Conservation (phyloP, 106 monocot species). For the Hemerocallis citrina region DNA sequence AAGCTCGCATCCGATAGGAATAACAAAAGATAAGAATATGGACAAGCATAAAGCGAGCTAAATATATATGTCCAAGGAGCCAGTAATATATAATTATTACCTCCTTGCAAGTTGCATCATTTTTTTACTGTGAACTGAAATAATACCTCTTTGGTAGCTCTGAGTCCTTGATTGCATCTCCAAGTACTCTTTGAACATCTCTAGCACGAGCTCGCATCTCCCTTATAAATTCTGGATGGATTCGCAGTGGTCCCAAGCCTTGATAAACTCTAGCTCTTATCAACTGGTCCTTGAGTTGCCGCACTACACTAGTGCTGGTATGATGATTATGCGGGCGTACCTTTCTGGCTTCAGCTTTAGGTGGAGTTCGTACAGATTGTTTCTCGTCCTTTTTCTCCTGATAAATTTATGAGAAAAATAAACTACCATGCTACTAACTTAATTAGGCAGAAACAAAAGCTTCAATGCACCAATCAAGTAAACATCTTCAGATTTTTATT, state of each 20-base stretch:
- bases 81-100: too few relatives aligned
- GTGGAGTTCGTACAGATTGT: slow-evolving; percentile 2
- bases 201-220: slow-evolving; percentile 61
- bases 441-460: too few relatives aligned
- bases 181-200: slow-evolving; percentile 67
- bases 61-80: too few relatives aligned
- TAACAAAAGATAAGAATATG: too few relatives aligned
- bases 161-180: slow-evolving; percentile 73
- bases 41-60: too few relatives aligned
- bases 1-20: background rate
- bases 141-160: slow-evolving; percentile 69
- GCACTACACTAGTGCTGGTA: slow-evolving; percentile 18
- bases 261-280: slow-evolving; percentile 73
- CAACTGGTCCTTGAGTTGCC: slow-evolving; percentile 73
- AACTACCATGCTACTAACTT: background rate
- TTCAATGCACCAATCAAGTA: background rate
- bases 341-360: slow-evolving; percentile 7
- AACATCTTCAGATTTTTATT: background rate
- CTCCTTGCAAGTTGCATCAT: background rate
- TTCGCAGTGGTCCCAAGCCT: slow-evolving; percentile 40
- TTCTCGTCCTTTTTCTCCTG: background rate
- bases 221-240: slow-evolving; percentile 55
- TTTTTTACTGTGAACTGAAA: background rate
- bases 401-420: background rate
- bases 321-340: too few relatives aligned